Conservation (phyloP, 768 basidiomycete species). For the Clavulina sp. region DNA sequence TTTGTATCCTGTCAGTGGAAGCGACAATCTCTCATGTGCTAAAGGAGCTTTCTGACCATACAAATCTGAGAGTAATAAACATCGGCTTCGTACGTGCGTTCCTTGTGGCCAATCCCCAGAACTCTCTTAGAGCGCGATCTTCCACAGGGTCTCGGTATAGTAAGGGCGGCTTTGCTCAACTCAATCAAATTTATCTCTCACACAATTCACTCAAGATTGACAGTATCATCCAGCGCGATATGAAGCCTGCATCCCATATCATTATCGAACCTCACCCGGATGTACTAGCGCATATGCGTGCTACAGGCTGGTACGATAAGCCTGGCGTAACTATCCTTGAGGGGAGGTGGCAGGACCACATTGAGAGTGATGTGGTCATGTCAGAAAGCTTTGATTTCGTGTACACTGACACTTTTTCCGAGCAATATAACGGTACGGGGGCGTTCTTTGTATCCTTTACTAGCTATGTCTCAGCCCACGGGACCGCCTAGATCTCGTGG, state of each 20-base stretch:
- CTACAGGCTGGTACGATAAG: conserved; percentile 58
- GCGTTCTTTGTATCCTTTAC: conserved; percentile 9
- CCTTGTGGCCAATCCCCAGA: conserved; percentile 10
- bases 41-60: conserved; percentile 33
- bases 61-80: conserved; percentile 56
- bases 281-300: conserved; percentile 67
- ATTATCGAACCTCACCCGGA: conserved; percentile 93
- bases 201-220: conserved; percentile 45
- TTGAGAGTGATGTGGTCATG: conserved; percentile 41
- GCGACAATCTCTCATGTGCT: conserved; percentile 32
- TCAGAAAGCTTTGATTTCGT: conserved; percentile 64
- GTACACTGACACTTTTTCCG: conserved; percentile 90
- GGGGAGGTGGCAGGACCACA: conserved; percentile 87
- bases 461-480: conserved; percentile 7
- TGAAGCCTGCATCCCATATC: conserved; percentile 51
- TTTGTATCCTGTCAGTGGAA: not conserved
- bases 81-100: conserved; percentile 92
- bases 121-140: not conserved
- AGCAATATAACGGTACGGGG: conserved; percentile 60
- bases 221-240: conserved; percentile 50
- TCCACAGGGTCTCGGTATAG: conserved; percentile 9
- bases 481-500: conserved; percentile 56
- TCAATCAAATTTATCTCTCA: not conserved
- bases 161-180: not conserved
- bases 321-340: conserved; percentile 63